Base-by-base conservation (phyloP, 495 filamentous ascomycete species). In the Hypoxylon fragiforme region DNA sequence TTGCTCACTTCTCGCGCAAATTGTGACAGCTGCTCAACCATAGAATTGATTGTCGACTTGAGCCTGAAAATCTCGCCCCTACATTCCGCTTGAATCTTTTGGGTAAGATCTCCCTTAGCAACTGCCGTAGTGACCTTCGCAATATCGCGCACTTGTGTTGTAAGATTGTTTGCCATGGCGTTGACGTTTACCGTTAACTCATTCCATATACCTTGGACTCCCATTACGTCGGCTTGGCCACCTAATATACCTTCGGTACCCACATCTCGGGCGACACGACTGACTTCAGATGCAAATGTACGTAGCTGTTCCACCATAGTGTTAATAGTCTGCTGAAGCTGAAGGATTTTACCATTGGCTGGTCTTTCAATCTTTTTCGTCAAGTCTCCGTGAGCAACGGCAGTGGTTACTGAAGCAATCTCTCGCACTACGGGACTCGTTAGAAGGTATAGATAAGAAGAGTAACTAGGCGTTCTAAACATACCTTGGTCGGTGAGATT, bases 251-350 rank as follows among this genome's bases (percentile, higher is more conserved):
- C 94, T 74, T 97, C 92, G 18, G 92, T 96, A 43, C 94, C 94
- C 68, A 97, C 95, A 74, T 97, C 95, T 69, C 92, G 84, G 45
- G 95, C 92, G 8, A 99, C 95, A 57, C 90, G 86, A 11, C 91
- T 97, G 50, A 99, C 94, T 77, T 99, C 92, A 12, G 90, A 92
- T 35, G 94, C 94, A 74, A 99, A 99, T 8, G 91, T 96, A 49
- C 92, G 85, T 40, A 99, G 78, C 74, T 99, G 94, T 62, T 96
- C 92, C 65, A 99, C 95, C 94, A 98, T 98, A 69, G 88, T 95
- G 63, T 98, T 98, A 62, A 98, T 97, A 0, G 94, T 98, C 67
- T 96, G 90, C 70, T 98, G 95, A 16, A 98, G 78, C 67, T 97
- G 89, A 24, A 96, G 75, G 61, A 98, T 97, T 76, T 98, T 95